Percentiles rank a stretch among this genome's conserved stretches.
Evolutionary conservation across 352 stramenopile genomes (phyloP).

Genomic region (Pythium phragmitis): DNA sequence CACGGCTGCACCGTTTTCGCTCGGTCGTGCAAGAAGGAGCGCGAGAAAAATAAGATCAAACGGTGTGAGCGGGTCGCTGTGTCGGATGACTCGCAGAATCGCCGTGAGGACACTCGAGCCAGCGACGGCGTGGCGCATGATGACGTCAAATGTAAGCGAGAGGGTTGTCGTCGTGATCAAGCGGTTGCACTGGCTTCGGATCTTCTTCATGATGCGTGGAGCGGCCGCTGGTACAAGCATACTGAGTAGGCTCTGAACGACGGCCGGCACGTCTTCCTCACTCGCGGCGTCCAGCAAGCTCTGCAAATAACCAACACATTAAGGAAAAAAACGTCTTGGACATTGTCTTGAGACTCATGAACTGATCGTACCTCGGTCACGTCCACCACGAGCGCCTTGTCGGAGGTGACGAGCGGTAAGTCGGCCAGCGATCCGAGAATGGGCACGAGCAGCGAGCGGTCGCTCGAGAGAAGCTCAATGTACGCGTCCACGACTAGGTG

Average conservation of each 20-base stretch:
- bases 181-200: constrained; percentile 63
- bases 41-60: constrained; percentile 72
- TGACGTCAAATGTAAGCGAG: constrained; percentile 56
- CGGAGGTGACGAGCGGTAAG: constrained; percentile 53
- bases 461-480: constrained; percentile 71
- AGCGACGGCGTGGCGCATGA: constrained; percentile 60
- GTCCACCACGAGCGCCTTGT: constrained; percentile 70
- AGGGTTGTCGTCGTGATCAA: constrained; percentile 50
- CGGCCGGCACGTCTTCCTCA: constrained; percentile 76
- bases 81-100: constrained; percentile 45
- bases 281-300: constrained; percentile 67
- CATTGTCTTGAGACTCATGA: not conserved
- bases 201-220: constrained; percentile 43
- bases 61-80: constrained; percentile 39
- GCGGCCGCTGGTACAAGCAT: constrained; percentile 62
- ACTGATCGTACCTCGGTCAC: constrained; percentile 47
- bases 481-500: constrained; percentile 73
- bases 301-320: constrained; percentile 19
- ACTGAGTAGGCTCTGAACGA: constrained; percentile 73
- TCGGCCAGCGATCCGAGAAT: constrained; percentile 78
- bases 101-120: constrained; percentile 49
- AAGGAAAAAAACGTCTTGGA: not conserved
- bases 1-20: constrained; percentile 43
- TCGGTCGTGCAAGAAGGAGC: constrained; percentile 55
- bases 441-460: constrained; percentile 71